Base-by-base conservation (phyloP, 2,329 filamentous ascomycete species). In the Bisporella sp. region DNA sequence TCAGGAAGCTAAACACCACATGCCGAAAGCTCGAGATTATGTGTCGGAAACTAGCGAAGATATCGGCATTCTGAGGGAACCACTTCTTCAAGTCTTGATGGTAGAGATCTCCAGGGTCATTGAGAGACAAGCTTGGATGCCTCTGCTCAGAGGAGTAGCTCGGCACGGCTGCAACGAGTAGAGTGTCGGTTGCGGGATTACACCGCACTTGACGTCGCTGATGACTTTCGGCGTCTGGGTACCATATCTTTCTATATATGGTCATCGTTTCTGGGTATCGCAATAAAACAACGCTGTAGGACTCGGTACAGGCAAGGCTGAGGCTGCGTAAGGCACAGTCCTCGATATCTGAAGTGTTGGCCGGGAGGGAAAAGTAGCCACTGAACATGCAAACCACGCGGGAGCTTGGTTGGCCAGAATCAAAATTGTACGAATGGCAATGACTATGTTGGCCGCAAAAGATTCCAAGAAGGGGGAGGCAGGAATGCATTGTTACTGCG, bases 21-120 rank as follows among this genome's bases (percentile, higher is more conserved):
- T 45, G 31, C 42, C 33, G 48, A 46, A 50, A 50, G 13, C 31
- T 46, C 32, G 48, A 50, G 42, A 50, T 50, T 41, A 50, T 50
- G 31, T 30, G 11, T 50, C 48, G 48, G 28, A 50, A 50, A 41
- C 41, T 46, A 37, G 42, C 48, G 9, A 50, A 50, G 42, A 39
- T 50, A 41, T 50, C 43, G 41, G 48, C 30, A 50, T 50, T 50
- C 31, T 46, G 48, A 46, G 48, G 48, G 48, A 50, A 50, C 48
- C 48, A 50, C 31, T 46, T 50, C 43, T 37, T 31, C 39, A 50
- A 47, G 33, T 50, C 48, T 31, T 46, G 13, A 13, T 50, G 48
- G 43, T 46, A 50, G 48, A 46, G 1, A 46, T 50, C 42, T 41
- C 45, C 48, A 40, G 48, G 48, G 31, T 50, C 29, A 40, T 50